Evolutionary conservation across 139 green algal genomes (phyloP).

Genomic region (Tetraselmis chui): DNA sequence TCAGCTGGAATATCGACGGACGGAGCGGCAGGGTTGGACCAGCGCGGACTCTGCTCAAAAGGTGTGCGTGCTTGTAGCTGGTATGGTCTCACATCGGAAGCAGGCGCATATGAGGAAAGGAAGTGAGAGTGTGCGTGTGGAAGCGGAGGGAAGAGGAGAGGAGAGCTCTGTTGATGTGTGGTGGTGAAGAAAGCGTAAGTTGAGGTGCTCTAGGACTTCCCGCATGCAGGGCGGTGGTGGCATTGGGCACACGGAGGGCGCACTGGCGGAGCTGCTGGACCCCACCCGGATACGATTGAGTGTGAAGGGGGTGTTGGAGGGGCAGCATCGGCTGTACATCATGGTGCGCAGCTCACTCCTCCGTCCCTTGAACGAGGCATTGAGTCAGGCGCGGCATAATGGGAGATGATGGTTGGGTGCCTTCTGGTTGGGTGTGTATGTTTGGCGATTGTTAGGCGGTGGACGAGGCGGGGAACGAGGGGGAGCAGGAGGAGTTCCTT

Average conservation of each 20-base stretch:
- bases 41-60: not conserved
- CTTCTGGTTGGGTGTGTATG: not conserved
- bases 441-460: not conserved
- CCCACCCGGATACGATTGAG: not conserved
- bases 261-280: not conserved
- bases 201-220: no score
- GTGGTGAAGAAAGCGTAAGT: no score
- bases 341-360: no score
- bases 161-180: no score
- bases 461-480: slow-evolving; percentile 2
- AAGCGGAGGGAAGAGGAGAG: no score
- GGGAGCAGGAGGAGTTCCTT: not conserved
- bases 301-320: not conserved
- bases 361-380: not conserved
- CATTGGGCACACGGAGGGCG: not conserved
- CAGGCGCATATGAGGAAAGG: no score
- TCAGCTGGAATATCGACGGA: not conserved
- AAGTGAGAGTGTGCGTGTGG: no score
- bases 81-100: no score
- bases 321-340: not conserved
- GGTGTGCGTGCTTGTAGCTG: not conserved
- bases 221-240: not conserved
- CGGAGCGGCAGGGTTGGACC: not conserved
- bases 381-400: not conserved
- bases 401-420: not conserved